These are phyloP conservation scores for Corymbia calophylla DNA, from an alignment of 441 rosid species.

Conservation along the genomic window DNA sequence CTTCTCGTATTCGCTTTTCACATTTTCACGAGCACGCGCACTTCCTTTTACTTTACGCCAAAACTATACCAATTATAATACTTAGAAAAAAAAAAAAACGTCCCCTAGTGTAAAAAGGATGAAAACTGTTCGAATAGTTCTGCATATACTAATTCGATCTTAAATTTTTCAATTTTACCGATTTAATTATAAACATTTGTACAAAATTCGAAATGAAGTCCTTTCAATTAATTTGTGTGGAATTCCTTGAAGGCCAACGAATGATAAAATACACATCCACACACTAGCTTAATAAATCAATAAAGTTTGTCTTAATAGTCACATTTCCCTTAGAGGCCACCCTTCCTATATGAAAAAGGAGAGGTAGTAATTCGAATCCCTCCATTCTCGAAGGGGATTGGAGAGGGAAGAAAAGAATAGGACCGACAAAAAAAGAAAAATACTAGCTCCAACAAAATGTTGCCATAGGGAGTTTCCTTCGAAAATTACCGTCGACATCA, in stretches of 20 bases:
- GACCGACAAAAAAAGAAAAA: too few relatives aligned
- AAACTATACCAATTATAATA: neutral
- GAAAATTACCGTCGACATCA: rapidly evolving
- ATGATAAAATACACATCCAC: rapidly evolving
- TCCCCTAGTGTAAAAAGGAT: too few relatives aligned
- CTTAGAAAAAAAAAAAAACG: neutral
- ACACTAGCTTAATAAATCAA: rapidly evolving
- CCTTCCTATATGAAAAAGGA: too few relatives aligned
- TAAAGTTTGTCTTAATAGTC: too few relatives aligned
- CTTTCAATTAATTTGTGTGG: rapidly evolving
- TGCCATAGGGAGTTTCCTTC: neutral
- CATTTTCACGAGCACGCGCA: neutral
- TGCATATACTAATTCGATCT: rapidly evolving
- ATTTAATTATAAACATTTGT: too few relatives aligned
- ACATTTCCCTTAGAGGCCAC: too few relatives aligned
- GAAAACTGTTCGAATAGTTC: too few relatives aligned
- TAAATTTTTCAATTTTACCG: rapidly evolving
- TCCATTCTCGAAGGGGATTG: too few relatives aligned
- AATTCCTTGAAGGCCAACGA: rapidly evolving
- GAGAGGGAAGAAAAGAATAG: too few relatives aligned
- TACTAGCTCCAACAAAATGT: rapidly evolving
- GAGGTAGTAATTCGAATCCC: too few relatives aligned
- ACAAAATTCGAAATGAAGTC: rapidly evolving
- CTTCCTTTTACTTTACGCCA: neutral
- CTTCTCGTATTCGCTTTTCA: neutral